phyloP scores from a whole-genome alignment of 768 basidiomycete species.

The Postia placenta region DNA sequence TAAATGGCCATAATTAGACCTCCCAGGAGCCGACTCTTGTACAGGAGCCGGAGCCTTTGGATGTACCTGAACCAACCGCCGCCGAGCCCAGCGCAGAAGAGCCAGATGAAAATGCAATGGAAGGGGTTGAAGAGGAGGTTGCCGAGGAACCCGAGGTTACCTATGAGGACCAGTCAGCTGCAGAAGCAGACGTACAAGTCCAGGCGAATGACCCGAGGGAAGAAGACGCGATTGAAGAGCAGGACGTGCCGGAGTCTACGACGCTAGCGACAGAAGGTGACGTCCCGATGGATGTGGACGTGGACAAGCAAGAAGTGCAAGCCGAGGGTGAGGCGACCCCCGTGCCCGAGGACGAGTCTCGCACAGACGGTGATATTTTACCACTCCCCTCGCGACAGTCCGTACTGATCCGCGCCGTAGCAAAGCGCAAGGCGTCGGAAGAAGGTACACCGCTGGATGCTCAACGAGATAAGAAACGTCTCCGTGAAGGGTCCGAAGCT shows the following conservation, averaged over 20 bases:
- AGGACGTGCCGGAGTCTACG: too few relatives aligned
- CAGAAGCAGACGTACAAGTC: too few relatives aligned
- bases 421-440: conserved; percentile 60
- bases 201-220: too few relatives aligned
- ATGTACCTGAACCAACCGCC: not conserved
- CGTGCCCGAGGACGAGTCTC: not conserved
- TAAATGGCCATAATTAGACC: too few relatives aligned
- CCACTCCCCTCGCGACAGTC: too few relatives aligned
- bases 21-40: not conserved
- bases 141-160: too few relatives aligned
- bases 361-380: too few relatives aligned
- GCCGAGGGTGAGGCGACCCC: not conserved
- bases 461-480: conserved; percentile 48
- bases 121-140: too few relatives aligned
- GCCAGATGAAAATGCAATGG: not conserved
- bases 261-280: not conserved
- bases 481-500: conserved; percentile 61
- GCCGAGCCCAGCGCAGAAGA: not conserved
- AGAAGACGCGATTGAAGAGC: too few relatives aligned
- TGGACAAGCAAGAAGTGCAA: not conserved
- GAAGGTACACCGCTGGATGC: conserved; percentile 37
- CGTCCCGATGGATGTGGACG: not conserved
- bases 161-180: too few relatives aligned
- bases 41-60: not conserved
- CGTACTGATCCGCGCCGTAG: too few relatives aligned